Base-by-base conservation (phyloP, 805 yeast genomes). In the Candida alai region DNA sequence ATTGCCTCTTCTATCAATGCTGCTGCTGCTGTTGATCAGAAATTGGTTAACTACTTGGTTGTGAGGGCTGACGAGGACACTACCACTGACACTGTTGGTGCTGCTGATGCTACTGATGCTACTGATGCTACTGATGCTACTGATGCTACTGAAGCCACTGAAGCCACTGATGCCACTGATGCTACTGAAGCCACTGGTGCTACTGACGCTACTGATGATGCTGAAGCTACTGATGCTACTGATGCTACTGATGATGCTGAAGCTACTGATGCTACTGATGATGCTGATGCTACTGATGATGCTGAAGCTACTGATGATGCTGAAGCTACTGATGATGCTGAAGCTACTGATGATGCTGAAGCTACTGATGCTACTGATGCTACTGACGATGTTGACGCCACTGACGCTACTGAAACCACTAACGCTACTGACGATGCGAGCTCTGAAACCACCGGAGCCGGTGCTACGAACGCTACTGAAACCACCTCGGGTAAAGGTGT, bases 1-100 rank as follows among this genome's bases (percentile, higher is more conserved):
- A 42, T 35, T 24, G 46, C 45, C 20, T 39, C 39, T 31, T 30
- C 43, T n/a, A 35, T 35, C 18, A 28, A 20, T 20, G 19, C 37
- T 6, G 34, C 37, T 18, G 26, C 35, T 14, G 14, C 18, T 4
- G 28, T 14, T 12, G 27, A 34, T 9, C 16, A 26, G 15, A 20
- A 25, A 11, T 17, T 21, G 5, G 32, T 12, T 19, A 11, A 20
- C 10, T 19, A 19, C 11, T 34, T 39, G 14, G 30, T 28, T 23
- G 35, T 38, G 28, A 37, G 39, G 30, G 35, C 38, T 12, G 32
- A 21, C 24, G 25, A 27, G 6, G 24, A 37, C 6, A 20, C 34
- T 9, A 33, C 40, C 2, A 15, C 33, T 30, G 30, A 14, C 16
- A 38, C 28, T 8, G 17, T 39, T 19, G 41, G 3, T 17, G 23